Evolutionary conservation across 2,329 filamentous ascomycete species (phyloP), one percentile per base, ranked within the genome.

Genomic region (Claviceps pusilla): DNA sequence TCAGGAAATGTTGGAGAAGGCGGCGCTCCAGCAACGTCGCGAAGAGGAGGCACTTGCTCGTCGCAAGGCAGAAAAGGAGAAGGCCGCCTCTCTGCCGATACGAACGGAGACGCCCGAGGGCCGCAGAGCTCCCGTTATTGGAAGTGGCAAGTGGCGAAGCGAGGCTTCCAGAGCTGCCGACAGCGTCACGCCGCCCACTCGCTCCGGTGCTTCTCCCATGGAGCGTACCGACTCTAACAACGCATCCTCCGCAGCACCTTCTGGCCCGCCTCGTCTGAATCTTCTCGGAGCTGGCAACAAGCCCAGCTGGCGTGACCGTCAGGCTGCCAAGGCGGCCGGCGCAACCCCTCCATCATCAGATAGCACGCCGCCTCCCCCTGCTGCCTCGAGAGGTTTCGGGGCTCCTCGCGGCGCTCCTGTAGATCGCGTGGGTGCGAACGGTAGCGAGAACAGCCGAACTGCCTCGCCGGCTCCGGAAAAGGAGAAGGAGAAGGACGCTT

Each of bases 11-110:
- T 66, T 78, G 58, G 81, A 84, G 71, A 79, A 77, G 69, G 78
- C 76, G 50, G 80, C 80, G 12, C 71, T 80, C 61, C 91, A 96
- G 71, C 82, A 81, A 62, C 80, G 89, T 65, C 83, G 87, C 68
- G 90, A 95, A 69, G 89, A 93, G 63, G 90, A 95, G 69, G 90
- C 89, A 16, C 82, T 90, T 70, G 86, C 85, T 60, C 82, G 86
- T 62, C 81, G 79, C 68, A 80, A 77, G 64, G 83, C 77, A 56
- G 81, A 81, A 68, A 87, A 80, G 70, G 79, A 78, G 63, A 72
- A 72, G 61, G 66, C 49, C 33, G 24, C 49, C 29, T 24, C 56
- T 19, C 49, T 55, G 51, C 57, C 48, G 48, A 53, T 48, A 7
- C 56, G 61, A 48, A 60, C 62, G 52, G 64, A 65, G 12, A 55